Percentiles rank a stretch among this genome's conserved stretches.
phyloP scores from a whole-genome alignment of 257 asterid genomes.

The Solanum pinnatisectum region DNA sequence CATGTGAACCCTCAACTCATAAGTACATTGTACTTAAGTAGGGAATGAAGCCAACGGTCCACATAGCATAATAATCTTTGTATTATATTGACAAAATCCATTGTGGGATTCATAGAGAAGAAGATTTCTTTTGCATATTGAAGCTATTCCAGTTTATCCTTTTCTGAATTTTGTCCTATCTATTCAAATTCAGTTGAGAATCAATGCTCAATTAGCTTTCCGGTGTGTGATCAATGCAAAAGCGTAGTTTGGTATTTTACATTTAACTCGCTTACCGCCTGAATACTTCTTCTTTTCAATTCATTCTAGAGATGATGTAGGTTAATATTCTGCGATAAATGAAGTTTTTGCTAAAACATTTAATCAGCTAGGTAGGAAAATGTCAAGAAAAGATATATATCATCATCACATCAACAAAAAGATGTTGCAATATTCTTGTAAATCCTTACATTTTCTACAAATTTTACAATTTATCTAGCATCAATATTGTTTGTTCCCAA shows the following conservation, averaged over 20 bases:
- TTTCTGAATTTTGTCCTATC: background rate
- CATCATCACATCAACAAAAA: background rate
- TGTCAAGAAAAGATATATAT: too few relatives aligned
- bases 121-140: conserved; percentile 5
- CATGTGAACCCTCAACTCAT: conserved; percentile 19
- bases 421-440: background rate
- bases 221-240: background rate
- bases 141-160: background rate
- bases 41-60: too few relatives aligned
- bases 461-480: background rate
- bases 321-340: too few relatives aligned
- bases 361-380: too few relatives aligned
- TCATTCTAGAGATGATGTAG: too few relatives aligned
- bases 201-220: background rate
- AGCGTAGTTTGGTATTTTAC: background rate
- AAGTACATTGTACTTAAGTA: background rate
- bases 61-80: conserved; percentile 20
- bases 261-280: too few relatives aligned
- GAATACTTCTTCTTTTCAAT: too few relatives aligned
- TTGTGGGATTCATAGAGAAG: conserved; percentile 9
- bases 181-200: background rate
- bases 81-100: conserved; percentile 18
- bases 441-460: background rate
- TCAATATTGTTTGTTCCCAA: background rate
- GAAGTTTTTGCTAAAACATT: too few relatives aligned